Conservation (phyloP, 805 yeast genomes). For the Candida sithepensis region DNA sequence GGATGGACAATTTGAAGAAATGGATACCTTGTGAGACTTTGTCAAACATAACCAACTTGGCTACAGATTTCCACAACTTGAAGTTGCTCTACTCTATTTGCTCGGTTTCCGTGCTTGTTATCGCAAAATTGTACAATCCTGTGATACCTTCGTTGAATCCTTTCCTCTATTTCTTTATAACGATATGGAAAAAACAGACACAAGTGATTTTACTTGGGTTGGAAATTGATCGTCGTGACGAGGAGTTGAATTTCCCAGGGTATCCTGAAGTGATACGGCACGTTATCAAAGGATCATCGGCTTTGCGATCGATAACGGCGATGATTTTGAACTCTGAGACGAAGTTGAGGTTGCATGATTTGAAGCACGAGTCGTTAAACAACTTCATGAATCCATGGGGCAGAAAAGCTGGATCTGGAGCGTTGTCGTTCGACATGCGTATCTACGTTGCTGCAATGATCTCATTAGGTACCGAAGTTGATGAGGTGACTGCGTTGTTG, state of each 20-base stretch:
- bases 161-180: slow-evolving; percentile 52
- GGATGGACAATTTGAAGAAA: slow-evolving; percentile 29
- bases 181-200: slow-evolving; percentile 66
- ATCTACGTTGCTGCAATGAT: slow-evolving; percentile 54
- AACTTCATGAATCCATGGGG: slow-evolving; percentile 68
- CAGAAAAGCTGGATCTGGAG: slow-evolving; percentile 56
- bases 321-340: slow-evolving; percentile 52
- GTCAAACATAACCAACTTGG: slow-evolving; percentile 18
- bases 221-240: slow-evolving; percentile 53
- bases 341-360: slow-evolving; percentile 46
- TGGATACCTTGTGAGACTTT: slow-evolving; percentile 37
- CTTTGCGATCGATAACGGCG: slow-evolving; percentile 60
- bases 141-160: slow-evolving; percentile 51
- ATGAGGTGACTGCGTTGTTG: slow-evolving; percentile 52
- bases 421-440: slow-evolving; percentile 54
- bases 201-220: slow-evolving; percentile 55
- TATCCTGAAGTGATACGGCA: slow-evolving; percentile 46
- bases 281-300: slow-evolving; percentile 58
- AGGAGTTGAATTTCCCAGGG: slow-evolving; percentile 35
- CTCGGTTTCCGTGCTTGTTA: slow-evolving; percentile 39
- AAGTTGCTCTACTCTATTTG: slow-evolving; percentile 44
- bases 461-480: slow-evolving; percentile 43
- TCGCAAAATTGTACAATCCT: slow-evolving; percentile 38
- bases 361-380: slow-evolving; percentile 53
- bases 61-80: slow-evolving; percentile 34